Evolutionary conservation across 208 protist species (phyloP).

Genomic region (Leishmania gerbilli): DNA sequence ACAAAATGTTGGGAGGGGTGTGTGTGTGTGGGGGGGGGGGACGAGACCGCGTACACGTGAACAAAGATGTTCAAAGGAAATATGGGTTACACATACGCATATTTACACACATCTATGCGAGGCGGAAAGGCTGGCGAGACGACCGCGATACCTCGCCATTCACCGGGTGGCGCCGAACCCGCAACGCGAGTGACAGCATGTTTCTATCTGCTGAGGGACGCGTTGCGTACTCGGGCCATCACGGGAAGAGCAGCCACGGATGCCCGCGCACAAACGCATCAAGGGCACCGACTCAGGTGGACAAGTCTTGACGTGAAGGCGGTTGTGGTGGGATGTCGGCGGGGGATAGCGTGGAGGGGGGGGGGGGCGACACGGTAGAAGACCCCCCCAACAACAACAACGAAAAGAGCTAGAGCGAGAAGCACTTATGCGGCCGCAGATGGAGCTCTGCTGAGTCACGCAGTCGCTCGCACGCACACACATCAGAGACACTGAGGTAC

Average conservation of each 20-base stretch:
- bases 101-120: constrained; percentile 9
- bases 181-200: background rate
- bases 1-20: too few relatives aligned
- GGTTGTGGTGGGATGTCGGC: background rate
- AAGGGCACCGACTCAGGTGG: background rate
- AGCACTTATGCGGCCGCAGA: background rate
- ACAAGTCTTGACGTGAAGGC: background rate
- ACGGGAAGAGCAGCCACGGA: background rate
- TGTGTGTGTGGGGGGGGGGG: too few relatives aligned
- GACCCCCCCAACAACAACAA: too few relatives aligned
- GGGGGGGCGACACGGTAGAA: background rate
- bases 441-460: background rate
- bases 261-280: background rate
- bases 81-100: background rate
- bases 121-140: background rate
- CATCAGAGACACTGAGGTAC: background rate
- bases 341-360: background rate
- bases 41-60: background rate
- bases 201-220: background rate
- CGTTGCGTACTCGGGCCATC: background rate
- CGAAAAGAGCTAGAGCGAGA: background rate
- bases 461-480: background rate
- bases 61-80: background rate
- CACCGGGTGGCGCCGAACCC: background rate
- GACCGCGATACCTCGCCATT: background rate